Percentiles rank a stretch among this genome's conserved stretches.
Conservation (phyloP, 2,329 filamentous ascomycete species). For the Penicillium thymicola region DNA sequence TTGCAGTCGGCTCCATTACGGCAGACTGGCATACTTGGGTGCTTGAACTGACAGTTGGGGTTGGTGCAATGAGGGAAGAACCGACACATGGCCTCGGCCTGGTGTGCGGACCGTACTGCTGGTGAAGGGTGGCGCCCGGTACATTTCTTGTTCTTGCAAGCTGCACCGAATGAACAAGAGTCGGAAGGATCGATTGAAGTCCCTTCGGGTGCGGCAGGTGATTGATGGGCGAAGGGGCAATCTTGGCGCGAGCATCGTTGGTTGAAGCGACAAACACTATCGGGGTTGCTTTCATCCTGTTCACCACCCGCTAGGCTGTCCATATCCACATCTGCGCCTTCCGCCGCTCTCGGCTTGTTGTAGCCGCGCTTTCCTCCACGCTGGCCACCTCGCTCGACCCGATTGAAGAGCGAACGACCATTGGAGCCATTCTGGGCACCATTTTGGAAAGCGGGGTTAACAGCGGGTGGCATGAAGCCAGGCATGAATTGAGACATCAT, state of each 20-base stretch:
- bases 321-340: conserved; percentile 38
- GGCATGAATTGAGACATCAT: conserved; percentile 74
- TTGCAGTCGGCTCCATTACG: conserved; percentile 88
- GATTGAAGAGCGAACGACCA: conserved; percentile 69
- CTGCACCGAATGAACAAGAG: conserved; percentile 77
- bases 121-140: conserved; percentile 89
- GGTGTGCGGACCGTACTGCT: conserved; percentile 71
- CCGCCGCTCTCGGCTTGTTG: conserved; percentile 25
- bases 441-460: conserved; percentile 54
- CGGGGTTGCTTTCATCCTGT: conserved; percentile 55
- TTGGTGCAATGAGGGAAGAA: conserved; percentile 93
- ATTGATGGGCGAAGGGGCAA: conserved; percentile 92
- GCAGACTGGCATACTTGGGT: conserved; percentile 82
- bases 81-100: conserved; percentile 81
- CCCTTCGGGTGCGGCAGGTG: conserved; percentile 78
- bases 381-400: conserved; percentile 55
- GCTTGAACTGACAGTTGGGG: conserved; percentile 79
- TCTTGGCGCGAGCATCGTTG: conserved; percentile 81
- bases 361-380: conserved; percentile 51
- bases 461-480: conserved; percentile 52
- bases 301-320: conserved; percentile 27
- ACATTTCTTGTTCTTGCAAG: conserved; percentile 96
- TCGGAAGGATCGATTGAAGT: conserved; percentile 75
- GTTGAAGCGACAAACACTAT: conserved; percentile 85
- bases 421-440: conserved; percentile 47